These are phyloP conservation scores for Beauveria asiatica DNA, from an alignment of 2,329 filamentous ascomycete genomes.

Conservation along the genomic window DNA sequence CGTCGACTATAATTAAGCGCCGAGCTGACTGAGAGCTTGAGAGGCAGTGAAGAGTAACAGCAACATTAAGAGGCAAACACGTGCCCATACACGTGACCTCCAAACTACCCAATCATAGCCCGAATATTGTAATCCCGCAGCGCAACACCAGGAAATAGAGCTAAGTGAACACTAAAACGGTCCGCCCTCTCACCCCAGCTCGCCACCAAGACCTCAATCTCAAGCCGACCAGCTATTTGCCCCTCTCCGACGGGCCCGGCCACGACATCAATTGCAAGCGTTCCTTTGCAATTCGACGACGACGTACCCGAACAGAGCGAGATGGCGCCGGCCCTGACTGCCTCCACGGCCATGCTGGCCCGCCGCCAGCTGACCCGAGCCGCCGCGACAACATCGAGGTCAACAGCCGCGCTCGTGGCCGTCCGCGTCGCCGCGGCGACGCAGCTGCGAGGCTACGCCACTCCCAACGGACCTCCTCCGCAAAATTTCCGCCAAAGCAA, in stretches of 20 bases:
- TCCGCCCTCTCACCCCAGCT: conserved; percentile 7
- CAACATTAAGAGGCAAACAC: conserved; percentile 14
- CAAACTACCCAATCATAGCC: conserved; percentile 26
- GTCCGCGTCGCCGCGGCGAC: conserved; percentile 16
- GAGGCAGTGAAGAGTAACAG: no score
- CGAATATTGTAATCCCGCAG: conserved; percentile 33
- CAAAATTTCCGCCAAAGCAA: conserved; percentile 70
- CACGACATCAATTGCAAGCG: conserved; percentile 9
- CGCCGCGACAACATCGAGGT: conserved; percentile 10
- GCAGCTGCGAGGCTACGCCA: conserved; percentile 43
- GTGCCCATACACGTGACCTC: conserved; percentile 20
- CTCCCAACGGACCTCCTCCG: conserved; percentile 70
- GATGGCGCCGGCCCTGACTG: conserved; percentile 26
- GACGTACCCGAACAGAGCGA: neutral
- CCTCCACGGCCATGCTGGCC: conserved; percentile 26
- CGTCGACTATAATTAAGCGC: no score
- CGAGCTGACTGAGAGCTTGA: no score
- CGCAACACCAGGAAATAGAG: conserved; percentile 16
- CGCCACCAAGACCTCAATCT: conserved; percentile 7
- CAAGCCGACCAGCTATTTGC: neutral
- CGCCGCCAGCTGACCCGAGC: conserved; percentile 26
- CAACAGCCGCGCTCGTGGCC: conserved; percentile 15
- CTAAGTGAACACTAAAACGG: conserved; percentile 9
- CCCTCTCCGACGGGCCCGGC: neutral
- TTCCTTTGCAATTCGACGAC: conserved; percentile 5